phyloP scores from a whole-genome alignment of 345 rosid species.

The Brassica cretica region DNA sequence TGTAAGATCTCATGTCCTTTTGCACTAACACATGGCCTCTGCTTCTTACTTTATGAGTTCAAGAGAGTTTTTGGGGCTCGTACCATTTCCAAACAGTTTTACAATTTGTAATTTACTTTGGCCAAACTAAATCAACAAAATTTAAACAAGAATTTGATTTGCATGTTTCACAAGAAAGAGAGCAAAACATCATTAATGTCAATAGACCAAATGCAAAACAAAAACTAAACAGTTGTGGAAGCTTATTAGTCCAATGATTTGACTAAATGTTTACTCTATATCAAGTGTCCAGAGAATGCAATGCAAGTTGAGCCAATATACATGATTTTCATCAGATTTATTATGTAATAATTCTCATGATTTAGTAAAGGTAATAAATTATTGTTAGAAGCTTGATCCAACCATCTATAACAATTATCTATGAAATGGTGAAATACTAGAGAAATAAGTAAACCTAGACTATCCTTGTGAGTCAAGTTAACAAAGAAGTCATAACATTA shows the following conservation, averaged over 20 bases:
- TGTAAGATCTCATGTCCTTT: slow-evolving; percentile 32
- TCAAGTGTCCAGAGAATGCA: background rate
- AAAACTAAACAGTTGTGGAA: background rate
- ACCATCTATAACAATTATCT: background rate
- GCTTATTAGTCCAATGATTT: background rate
- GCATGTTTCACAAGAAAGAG: background rate
- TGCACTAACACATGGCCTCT: slow-evolving; percentile 23
- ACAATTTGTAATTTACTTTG: background rate
- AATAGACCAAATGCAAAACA: background rate
- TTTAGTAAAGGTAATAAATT: no score
- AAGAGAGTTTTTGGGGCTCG: slow-evolving; percentile 10
- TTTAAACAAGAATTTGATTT: background rate
- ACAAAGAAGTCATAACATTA: background rate
- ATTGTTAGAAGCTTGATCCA: background rate
- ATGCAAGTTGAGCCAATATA: no score
- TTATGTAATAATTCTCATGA: background rate
- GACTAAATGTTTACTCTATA: background rate
- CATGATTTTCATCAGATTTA: no score
- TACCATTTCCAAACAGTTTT: background rate
- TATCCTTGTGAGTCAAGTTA: slow-evolving; percentile 21
- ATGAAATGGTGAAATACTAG: background rate
- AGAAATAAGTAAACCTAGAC: background rate
- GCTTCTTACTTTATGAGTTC: slow-evolving; percentile 15
- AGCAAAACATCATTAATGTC: background rate
- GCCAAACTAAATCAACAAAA: background rate